Base-by-base conservation (phyloP, 2,329 filamentous ascomycete genomes). In the Plenodomus lindquistii region DNA sequence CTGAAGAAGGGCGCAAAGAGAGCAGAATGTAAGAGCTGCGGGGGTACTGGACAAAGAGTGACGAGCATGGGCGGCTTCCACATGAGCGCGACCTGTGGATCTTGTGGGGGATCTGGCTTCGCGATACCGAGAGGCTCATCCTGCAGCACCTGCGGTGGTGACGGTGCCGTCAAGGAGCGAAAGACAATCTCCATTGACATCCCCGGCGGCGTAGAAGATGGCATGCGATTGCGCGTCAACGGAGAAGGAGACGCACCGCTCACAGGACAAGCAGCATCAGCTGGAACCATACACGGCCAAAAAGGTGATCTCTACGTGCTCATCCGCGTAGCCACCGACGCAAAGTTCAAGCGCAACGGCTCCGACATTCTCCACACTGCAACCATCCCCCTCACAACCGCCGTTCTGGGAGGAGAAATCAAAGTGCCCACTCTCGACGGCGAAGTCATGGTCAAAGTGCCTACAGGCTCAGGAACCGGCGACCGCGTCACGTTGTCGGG, bases 41-140 rank as follows among this genome's bases (percentile, higher is more conserved):
- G 88, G 52, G 94, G 94, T 15, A 91, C 91, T 1, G 94, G 94
- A 42, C 89, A 88, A 31, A 82, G 89, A 47, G 86, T 97, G 40
- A 91, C 96, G 72, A 87, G 91, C 66, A 88, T 97, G 82, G 91
- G 91, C 44, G 92, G 91, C 19, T 97, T 99, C 76, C 93, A 97
- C 76, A 93, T 99, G 87, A 90, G 89, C 4, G 90, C 89, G 53
- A 95, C 91, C 1, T 99, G 94, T 73, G 80, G 83, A 17, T 77
- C 84, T 29, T 99, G 94, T 70, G 86, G 85, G 42, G 94, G 94
- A 2, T 85, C 83, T 37, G 94, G 94, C 40, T 78, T 86, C 43
- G 80, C 82, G 2, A 87, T 91, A 27, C 91, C 94, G 2, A 84
- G 82, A 60, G 91, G 91, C 37, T 87, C 85, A 10, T 89, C 95